Percentiles rank a stretch among this genome's conserved stretches.
These are phyloP conservation scores for Penicillium sp. DNA, from an alignment of 2,329 filamentous ascomycete species.

Conservation along the genomic window DNA sequence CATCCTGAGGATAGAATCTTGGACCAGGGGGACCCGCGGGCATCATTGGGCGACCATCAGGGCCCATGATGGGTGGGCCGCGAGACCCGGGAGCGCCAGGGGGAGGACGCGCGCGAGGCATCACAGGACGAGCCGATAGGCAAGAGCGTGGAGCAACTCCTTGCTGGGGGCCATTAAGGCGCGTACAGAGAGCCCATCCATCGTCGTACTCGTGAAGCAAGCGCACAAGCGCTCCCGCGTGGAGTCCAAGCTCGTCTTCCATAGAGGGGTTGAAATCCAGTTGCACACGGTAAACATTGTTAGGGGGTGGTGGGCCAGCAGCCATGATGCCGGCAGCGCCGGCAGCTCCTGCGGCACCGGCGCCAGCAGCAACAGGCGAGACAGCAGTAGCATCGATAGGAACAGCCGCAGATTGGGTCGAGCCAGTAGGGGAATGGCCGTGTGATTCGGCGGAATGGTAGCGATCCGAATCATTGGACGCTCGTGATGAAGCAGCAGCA, in stretches of 20 bases:
- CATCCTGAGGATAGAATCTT: conserved; percentile 36
- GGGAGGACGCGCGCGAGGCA: conserved; percentile 62
- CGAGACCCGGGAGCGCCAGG: conserved; percentile 34
- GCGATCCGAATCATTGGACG: conserved; percentile 20
- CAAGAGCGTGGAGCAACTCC: conserved; percentile 93
- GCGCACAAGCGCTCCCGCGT: conserved; percentile 77
- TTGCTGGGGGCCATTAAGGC: conserved; percentile 84
- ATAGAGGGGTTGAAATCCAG: conserved; percentile 91
- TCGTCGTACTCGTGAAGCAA: conserved; percentile 96
- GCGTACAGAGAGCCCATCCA: conserved; percentile 93
- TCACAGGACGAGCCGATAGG: conserved; percentile 85
- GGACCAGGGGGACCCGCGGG: conserved; percentile 29
- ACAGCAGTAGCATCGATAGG: conserved; percentile 23
- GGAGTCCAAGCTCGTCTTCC: conserved; percentile 83
- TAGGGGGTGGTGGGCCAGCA: conserved; percentile 45
- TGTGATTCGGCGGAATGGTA: conserved; percentile 23
- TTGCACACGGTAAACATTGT: conserved; percentile 85
- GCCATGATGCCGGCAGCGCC: conserved; percentile 14
- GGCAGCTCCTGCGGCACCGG: conserved; percentile 5
- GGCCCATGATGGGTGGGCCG: conserved; percentile 35
- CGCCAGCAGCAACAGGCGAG: conserved; percentile 8
- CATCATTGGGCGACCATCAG: conserved; percentile 31
- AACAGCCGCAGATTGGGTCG: conserved; percentile 21
- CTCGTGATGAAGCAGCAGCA: conserved; percentile 34
- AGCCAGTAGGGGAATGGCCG: conserved; percentile 20